Evolutionary conservation across 345 rosid genomes (phyloP).

Genomic region (Psidium friedrichsthalianum): DNA sequence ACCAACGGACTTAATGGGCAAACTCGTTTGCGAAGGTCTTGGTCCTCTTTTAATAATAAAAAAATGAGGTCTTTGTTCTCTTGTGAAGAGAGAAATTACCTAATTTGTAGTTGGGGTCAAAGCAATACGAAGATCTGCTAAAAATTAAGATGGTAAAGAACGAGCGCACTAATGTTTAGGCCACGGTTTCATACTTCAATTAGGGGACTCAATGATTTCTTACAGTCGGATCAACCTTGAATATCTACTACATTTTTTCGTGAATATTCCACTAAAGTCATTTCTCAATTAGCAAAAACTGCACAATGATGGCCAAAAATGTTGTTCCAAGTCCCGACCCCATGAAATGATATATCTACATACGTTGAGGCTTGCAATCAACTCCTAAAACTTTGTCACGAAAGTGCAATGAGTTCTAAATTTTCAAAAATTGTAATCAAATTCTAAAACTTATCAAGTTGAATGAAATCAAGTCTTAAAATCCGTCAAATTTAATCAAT

Average conservation of each 20-base stretch:
- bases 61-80: neutral
- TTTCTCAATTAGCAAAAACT: neutral
- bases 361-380: neutral
- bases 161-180: neutral
- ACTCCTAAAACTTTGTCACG: too few species aligned
- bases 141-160: neutral
- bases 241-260: neutral
- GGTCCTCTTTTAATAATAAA: neutral
- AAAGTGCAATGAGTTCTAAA: too few species aligned
- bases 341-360: neutral
- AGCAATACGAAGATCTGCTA: neutral
- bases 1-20: neutral
- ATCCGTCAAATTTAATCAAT: too few species aligned
- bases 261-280: neutral
- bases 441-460: too few species aligned
- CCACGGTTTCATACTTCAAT: neutral
- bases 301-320: neutral
- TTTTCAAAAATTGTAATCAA: too few species aligned
- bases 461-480: too few species aligned
- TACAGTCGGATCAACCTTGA: neutral
- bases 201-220: neutral
- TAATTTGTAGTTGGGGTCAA: neutral
- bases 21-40: neutral
- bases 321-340: neutral
- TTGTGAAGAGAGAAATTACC: neutral